A percentile compares a stretch with the other conserved stretches of the same genome.
Evolutionary conservation across 225 moss, liverwort and hornwort species (phyloP).

Genomic region (Polytrichum formosum): DNA sequence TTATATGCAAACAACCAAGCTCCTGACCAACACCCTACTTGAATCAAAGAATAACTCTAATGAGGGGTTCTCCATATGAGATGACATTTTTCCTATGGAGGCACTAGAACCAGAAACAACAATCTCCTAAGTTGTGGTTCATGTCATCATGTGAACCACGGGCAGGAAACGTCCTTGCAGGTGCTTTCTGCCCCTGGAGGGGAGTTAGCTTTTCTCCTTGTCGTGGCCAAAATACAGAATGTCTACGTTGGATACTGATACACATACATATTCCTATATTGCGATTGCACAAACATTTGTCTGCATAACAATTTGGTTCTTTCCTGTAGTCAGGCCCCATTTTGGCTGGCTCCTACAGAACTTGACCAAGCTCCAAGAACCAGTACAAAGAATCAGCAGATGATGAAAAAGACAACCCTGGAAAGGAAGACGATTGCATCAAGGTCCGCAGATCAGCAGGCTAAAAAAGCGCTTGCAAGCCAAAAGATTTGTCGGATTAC

Average conservation of each 20-base stretch:
- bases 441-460: neutral
- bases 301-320: too few relatives aligned
- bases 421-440: slow-evolving; percentile 3
- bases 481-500: neutral
- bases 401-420: slow-evolving; percentile 16
- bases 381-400: slow-evolving; percentile 9
- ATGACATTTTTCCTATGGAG: too few relatives aligned
- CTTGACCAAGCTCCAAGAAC: slow-evolving; percentile 11
- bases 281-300: too few relatives aligned
- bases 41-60: too few relatives aligned
- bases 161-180: too few relatives aligned
- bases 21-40: too few relatives aligned
- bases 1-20: too few relatives aligned
- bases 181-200: too few relatives aligned
- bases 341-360: slow-evolving; percentile 37
- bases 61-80: too few relatives aligned
- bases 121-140: too few relatives aligned
- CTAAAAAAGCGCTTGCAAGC: neutral
- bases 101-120: too few relatives aligned
- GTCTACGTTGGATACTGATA: neutral
- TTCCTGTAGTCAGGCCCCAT: slow-evolving; percentile 31
- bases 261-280: neutral
- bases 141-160: too few relatives aligned
- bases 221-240: neutral
- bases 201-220: neutral